phyloP scores from a whole-genome alignment of 2,329 filamentous ascomycete genomes.

The Ilyonectria robusta region DNA sequence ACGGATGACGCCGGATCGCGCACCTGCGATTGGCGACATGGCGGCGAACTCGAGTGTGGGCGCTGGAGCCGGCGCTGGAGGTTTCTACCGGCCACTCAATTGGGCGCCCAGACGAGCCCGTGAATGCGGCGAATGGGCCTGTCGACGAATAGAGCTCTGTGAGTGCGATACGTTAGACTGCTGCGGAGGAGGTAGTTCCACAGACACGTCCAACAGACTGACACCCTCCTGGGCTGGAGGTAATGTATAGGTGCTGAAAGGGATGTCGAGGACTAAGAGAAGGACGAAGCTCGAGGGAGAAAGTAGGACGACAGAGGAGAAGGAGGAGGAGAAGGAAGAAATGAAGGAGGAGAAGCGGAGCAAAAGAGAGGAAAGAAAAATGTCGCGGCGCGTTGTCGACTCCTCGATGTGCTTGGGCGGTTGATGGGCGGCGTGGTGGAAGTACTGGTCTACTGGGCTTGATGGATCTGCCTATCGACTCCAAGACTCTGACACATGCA shows the following conservation, averaged over 20 bases:
- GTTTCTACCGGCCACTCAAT: not conserved
- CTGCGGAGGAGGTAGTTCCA: not conserved
- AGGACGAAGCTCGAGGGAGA: slow-evolving; percentile 1
- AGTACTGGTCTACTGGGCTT: not conserved
- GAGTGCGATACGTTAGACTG: not conserved
- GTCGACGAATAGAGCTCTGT: not conserved
- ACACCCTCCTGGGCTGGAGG: not conserved
- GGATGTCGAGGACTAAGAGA: not conserved
- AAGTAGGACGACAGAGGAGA: not conserved
- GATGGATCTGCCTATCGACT: not conserved
- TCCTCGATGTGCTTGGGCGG: slow-evolving; percentile 9
- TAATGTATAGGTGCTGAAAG: not conserved
- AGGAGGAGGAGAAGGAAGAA: not conserved
- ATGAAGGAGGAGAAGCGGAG: slow-evolving; percentile 10
- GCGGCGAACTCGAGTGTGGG: slow-evolving; percentile 10
- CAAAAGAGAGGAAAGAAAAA: slow-evolving; percentile 18
- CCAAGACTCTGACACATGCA: slow-evolving; percentile 7
- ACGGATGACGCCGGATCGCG: slow-evolving; percentile 51
- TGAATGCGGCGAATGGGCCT: not conserved
- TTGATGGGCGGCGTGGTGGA: slow-evolving; percentile 1
- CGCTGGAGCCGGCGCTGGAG: slow-evolving; percentile 1
- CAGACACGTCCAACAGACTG: not conserved
- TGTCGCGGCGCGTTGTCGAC: slow-evolving; percentile 22
- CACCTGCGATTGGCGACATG: slow-evolving; percentile 39
- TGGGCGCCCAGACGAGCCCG: not conserved